A percentile compares a stretch with the other conserved stretches of the same genome.
These are phyloP conservation scores for Aspergillus cavernicola DNA, from an alignment of 495 filamentous ascomycete species.

Conservation along the genomic window DNA sequence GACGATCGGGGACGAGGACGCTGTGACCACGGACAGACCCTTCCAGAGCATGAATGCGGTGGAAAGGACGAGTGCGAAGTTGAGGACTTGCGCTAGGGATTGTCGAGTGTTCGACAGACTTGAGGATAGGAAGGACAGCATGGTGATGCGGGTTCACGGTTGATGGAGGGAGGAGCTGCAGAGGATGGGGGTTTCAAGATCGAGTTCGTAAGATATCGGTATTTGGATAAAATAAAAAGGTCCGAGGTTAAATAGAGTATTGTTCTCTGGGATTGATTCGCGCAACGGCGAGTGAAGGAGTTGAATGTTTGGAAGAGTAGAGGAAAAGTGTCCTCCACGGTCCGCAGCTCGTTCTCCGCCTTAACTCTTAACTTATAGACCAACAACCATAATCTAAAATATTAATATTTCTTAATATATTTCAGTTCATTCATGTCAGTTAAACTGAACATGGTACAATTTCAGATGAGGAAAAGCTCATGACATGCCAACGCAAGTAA, in stretches of 20 bases:
- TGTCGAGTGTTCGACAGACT: slow-evolving; percentile 73
- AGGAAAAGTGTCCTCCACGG: slow-evolving; percentile 9
- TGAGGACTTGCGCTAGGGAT: slow-evolving; percentile 82
- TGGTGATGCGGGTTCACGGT: slow-evolving; percentile 29
- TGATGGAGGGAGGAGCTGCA: slow-evolving; percentile 15
- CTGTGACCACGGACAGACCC: slow-evolving; percentile 77
- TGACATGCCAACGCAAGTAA: background rate
- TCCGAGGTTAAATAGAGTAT: background rate
- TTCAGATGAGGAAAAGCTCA: too few species aligned
- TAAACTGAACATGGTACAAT: too few species aligned
- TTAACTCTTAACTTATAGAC: too few species aligned
- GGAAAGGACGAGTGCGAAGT: slow-evolving; percentile 90
- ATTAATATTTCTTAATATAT: too few species aligned
- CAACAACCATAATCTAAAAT: too few species aligned
- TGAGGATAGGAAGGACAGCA: slow-evolving; percentile 66
- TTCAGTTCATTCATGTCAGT: too few species aligned
- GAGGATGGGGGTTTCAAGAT: slow-evolving; percentile 16
- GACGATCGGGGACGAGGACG: slow-evolving; percentile 90
- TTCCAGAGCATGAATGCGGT: slow-evolving; percentile 99
- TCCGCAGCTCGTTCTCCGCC: slow-evolving; percentile 4
- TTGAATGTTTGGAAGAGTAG: slow-evolving; percentile 6
- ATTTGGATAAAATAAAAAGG: background rate
- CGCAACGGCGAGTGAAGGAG: background rate
- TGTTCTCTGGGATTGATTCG: background rate
- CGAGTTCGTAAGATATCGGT: background rate